These are phyloP conservation scores for Ogataea wickerhamii DNA, from an alignment of 805 yeast genomes.

Conservation along the genomic window DNA sequence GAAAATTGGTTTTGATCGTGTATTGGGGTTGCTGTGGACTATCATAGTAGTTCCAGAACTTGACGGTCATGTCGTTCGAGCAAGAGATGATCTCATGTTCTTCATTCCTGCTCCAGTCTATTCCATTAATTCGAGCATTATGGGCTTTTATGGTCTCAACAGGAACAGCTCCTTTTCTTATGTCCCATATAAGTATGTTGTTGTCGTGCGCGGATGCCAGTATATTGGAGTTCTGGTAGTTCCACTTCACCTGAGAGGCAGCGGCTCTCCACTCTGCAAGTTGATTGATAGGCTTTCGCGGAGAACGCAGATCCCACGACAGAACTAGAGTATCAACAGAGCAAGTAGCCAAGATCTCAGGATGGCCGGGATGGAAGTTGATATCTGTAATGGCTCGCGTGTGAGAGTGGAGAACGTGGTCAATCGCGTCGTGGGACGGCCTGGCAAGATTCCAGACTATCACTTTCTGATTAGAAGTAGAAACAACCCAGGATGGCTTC, in stretches of 20 bases:
- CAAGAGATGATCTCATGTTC: conserved; percentile 69
- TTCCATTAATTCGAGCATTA: conserved; percentile 80
- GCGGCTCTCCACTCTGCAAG: conserved; percentile 97
- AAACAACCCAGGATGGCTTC: conserved; percentile 86
- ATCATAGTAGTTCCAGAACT: conserved; percentile 68
- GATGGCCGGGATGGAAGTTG: conserved; percentile 83
- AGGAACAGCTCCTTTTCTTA: conserved; percentile 77
- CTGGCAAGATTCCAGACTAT: conserved; percentile 87
- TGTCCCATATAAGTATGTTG: conserved; percentile 82
- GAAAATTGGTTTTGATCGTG: conserved; percentile 69
- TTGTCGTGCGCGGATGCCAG: conserved; percentile 86
- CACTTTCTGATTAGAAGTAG: conserved; percentile 94
- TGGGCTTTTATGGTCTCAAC: conserved; percentile 69
- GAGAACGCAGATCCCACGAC: conserved; percentile 88
- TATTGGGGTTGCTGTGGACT: conserved; percentile 45
- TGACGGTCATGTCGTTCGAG: conserved; percentile 82
- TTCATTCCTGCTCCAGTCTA: conserved; percentile 69
- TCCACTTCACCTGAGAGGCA: conserved; percentile 95
- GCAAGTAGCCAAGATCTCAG: conserved; percentile 87
- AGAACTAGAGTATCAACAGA: conserved; percentile 85
- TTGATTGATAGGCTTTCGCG: conserved; percentile 64
- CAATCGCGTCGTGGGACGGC: conserved; percentile 62
- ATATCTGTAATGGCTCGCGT: conserved; percentile 93
- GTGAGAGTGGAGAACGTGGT: conserved; percentile 85
- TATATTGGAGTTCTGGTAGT: conserved; percentile 65